Evolutionary conservation across 176 grass and related monocot genomes (phyloP).

Genomic region (Avena eriantha): DNA sequence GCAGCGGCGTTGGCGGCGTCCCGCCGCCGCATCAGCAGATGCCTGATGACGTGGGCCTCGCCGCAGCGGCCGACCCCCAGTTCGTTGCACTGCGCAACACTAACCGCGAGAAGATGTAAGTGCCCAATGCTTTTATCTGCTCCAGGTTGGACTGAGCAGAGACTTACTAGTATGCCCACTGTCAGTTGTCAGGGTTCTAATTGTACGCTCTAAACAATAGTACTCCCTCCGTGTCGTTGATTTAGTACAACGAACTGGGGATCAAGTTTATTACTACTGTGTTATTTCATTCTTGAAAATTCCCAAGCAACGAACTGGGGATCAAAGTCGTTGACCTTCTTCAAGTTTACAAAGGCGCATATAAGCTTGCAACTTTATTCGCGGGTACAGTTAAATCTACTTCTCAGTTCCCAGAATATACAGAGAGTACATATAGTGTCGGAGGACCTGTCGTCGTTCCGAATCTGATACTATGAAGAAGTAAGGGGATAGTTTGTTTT

Average conservation of each 20-base stretch:
- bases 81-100: constrained; percentile 35
- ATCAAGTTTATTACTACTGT: not conserved
- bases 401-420: not conserved
- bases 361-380: constrained; percentile 14
- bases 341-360: not conserved
- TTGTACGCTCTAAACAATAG: not conserved
- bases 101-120: constrained; percentile 69
- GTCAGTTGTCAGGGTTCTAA: not conserved
- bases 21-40: constrained; percentile 53
- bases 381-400: not conserved
- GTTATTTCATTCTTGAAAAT: too few species aligned
- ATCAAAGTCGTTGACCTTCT: not conserved
- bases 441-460: not conserved
- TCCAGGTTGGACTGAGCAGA: not conserved
- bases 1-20: constrained; percentile 10
- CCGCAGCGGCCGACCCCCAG: constrained; percentile 42
- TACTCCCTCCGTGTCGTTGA: constrained; percentile 19
- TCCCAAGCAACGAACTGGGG: too few species aligned
- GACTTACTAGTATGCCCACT: not conserved
- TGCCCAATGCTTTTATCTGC: constrained; percentile 17
- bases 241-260: too few species aligned
- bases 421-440: not conserved
- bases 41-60: constrained; percentile 45
- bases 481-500: constrained; percentile 3
- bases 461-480: not conserved